Conservation (phyloP, 768 basidiomycete species). For the Boletus insuetus region DNA sequence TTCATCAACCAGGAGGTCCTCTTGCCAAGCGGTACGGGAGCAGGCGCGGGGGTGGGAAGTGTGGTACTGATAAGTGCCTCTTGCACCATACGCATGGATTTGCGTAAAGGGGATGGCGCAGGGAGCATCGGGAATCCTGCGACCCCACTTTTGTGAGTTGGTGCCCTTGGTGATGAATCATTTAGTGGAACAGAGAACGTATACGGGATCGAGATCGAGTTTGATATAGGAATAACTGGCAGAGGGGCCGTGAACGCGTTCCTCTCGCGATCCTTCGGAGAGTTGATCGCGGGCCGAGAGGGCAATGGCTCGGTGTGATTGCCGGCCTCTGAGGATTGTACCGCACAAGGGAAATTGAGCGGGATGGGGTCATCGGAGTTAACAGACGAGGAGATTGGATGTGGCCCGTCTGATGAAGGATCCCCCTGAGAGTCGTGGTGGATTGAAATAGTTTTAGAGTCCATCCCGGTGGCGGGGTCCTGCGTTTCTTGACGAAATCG, state of each 20-base stretch:
- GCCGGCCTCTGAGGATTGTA: neutral
- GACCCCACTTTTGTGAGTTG: constrained; percentile 39
- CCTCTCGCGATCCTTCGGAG: constrained; percentile 6
- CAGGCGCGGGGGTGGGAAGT: constrained; percentile 36
- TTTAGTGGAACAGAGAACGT: constrained; percentile 36
- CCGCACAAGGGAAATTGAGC: constrained; percentile 34
- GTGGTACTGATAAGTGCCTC: constrained; percentile 40
- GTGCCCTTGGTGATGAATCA: constrained; percentile 27
- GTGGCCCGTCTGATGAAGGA: constrained; percentile 15
- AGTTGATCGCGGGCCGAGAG: neutral
- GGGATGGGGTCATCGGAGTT: constrained; percentile 39
- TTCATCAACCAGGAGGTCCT: constrained; percentile 82
- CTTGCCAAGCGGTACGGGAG: constrained; percentile 47
- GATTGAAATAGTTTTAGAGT: neutral
- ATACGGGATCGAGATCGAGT: constrained; percentile 4
- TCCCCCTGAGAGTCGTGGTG: constrained; percentile 6
- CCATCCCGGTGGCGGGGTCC: neutral
- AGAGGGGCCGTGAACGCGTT: constrained; percentile 26
- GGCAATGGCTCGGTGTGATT: constrained; percentile 23
- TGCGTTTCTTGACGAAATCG: neutral
- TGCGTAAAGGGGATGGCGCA: constrained; percentile 65
- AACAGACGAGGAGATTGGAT: constrained; percentile 28
- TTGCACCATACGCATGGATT: constrained; percentile 53
- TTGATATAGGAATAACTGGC: constrained; percentile 14
- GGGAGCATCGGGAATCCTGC: constrained; percentile 62